Base-by-base conservation (phyloP, 495 filamentous ascomycete species). In the Daldinia bambusicola region DNA sequence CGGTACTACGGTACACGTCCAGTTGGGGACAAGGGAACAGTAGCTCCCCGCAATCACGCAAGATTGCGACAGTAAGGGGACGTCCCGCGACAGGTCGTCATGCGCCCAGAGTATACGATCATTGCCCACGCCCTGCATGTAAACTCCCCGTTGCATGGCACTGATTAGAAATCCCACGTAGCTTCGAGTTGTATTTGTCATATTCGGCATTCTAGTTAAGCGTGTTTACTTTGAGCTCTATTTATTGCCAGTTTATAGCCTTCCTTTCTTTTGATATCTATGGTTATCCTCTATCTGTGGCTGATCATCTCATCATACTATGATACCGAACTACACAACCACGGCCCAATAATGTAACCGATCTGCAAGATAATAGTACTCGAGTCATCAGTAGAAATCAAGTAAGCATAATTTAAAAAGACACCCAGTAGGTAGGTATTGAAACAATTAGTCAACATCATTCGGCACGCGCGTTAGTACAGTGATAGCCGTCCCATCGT, bases 401-500 rank as follows among this genome's bases (percentile, higher is more conserved):
- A 32, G 30, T 32, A 32, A 53, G 22, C 30, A 32, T 26, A 31
- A 38, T 48, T 7, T 9, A n/a, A 9, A 41, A 61, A 37, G 2
- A 2, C 13, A 40, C 53, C 43, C 26, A 26, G 26, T 1, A 26
- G 26, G 26, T 26, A 53, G 30, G 9, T 53, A 62, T 72, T 48
- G 8, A 48, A 48, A 22, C 3, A 48, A 48, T 48, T 69, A 73
- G 61, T 70, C 70, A 51, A 62, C 58, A 20, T 67, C 61, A 0
- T 56, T 37, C 14, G 78, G 77, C 10, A 84, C 80, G 41, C 80
- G 79, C 7, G 88, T 81, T 12, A 91, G 78, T 55, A 80, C 86
- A 1, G 85, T 90, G 50, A 91, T 80, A 22, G 79, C 84, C 2
- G 87, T 90, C 2, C 87, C 89, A 77, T 89, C 90, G 58, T 83